Base-by-base conservation (phyloP, 176 grass and related monocot genomes). In the Saccharum officinarum region DNA sequence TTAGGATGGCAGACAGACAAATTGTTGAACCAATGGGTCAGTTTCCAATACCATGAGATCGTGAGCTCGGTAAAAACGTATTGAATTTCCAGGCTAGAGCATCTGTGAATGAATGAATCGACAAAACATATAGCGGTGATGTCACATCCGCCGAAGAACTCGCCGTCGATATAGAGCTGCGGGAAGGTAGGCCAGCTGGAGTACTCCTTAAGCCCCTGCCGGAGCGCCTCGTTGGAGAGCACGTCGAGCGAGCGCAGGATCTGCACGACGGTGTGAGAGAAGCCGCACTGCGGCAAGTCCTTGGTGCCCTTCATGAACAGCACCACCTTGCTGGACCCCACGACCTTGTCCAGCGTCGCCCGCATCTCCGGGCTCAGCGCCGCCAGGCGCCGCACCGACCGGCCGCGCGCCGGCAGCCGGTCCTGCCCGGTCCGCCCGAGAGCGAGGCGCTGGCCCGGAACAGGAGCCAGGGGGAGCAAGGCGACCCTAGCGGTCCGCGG, bases 181-280 rank as follows among this genome's bases (percentile, higher is more conserved):
- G 93, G 97, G 86, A 99, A 99, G 28, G 97, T 96, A 71, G 97
- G 97, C 93, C 97, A 99, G 86, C 86, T 87, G 66, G 97, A 99
- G 88, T 99, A 99, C 4, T 99, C 93, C 90, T 99, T 99, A 76
- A 99, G 84, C 22, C 97, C 93, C 79, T 95, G 91, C 0, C 97
- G 90, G 42, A 99, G 84, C 28, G 82, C 79, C 28, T 99, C 97
- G 85, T 99, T 99, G 78, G 89, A 85, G 14, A 96, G 93, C 26
- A 99, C 93, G 65, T 99, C 89, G 3, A 96, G 86, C 10, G 93
- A 99, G 37, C 86, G 92, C 15, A 99, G 85, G 71, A 99, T 94
- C 91, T 94, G 97, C 80, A 96, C 97, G 0, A 96, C 92, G 2
- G 97, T 96, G 88, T 94, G 88, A 37, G 93, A 99, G 88, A 99